Percentiles rank a stretch among this genome's conserved stretches.
Conservation (phyloP, 2,329 filamentous ascomycete genomes). For the Penicillium freii region DNA sequence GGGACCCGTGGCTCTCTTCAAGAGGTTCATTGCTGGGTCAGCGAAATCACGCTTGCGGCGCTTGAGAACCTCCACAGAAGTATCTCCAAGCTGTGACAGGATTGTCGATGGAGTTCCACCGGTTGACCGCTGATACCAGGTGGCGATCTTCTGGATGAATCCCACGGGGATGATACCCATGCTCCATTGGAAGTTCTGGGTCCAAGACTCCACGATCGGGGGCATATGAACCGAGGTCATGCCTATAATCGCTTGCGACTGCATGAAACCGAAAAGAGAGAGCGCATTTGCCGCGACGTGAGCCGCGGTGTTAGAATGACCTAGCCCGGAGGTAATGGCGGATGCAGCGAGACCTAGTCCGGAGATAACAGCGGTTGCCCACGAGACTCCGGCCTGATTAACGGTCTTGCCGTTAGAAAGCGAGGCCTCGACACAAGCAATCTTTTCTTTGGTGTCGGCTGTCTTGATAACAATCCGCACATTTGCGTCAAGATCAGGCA, state of each 20-base stretch:
- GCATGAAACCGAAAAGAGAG: constrained; percentile 93
- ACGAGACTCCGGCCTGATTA: constrained; percentile 82
- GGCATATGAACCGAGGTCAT: constrained; percentile 78
- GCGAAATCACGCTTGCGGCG: constrained; percentile 48
- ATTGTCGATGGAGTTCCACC: constrained; percentile 80
- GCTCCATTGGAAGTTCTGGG: constrained; percentile 96
- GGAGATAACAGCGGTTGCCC: constrained; percentile 84
- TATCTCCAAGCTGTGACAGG: constrained; percentile 68
- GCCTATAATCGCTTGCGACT: constrained; percentile 87
- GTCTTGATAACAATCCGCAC: constrained; percentile 79
- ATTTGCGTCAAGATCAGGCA: constrained; percentile 86
- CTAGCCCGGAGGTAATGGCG: constrained; percentile 82
- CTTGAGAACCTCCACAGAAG: constrained; percentile 81
- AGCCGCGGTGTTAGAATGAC: constrained; percentile 89
- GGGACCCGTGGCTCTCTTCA: constrained; percentile 25
- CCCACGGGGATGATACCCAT: constrained; percentile 88
- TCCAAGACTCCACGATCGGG: constrained; percentile 88
- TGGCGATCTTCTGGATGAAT: constrained; percentile 87
- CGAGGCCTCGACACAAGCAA: constrained; percentile 83
- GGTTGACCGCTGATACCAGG: constrained; percentile 93
- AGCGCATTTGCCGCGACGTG: constrained; percentile 92
- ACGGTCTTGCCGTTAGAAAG: constrained; percentile 92
- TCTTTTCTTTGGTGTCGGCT: constrained; percentile 59
- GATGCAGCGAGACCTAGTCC: constrained; percentile 80
- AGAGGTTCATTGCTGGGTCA: constrained; percentile 32